These are phyloP conservation scores for Capsicum pubescens DNA, from an alignment of 257 asterid species.

Conservation along the genomic window DNA sequence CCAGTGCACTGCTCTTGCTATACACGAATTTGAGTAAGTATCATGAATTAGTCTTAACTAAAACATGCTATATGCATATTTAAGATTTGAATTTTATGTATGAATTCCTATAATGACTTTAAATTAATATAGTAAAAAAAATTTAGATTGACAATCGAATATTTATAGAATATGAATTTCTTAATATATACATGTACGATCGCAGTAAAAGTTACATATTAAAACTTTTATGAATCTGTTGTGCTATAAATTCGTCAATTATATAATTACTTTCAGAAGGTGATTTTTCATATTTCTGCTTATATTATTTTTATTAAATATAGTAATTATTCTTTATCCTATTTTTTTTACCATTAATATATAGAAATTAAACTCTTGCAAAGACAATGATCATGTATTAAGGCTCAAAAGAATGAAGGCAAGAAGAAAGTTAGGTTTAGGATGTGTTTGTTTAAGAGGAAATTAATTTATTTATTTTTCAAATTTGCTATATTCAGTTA, in stretches of 20 bases:
- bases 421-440: not conserved
- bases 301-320: not conserved
- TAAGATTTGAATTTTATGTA: not conserved
- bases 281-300: not conserved
- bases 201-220: not conserved
- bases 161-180: not conserved
- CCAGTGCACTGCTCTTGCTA: too few species aligned
- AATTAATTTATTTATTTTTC: too few species aligned
- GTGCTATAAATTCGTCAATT: not conserved
- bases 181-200: not conserved
- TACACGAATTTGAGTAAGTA: too few species aligned
- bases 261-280: not conserved
- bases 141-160: not conserved
- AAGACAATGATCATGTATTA: not conserved
- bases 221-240: not conserved
- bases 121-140: not conserved
- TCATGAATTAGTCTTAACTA: too few species aligned
- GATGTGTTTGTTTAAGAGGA: too few species aligned
- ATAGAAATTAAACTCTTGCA: not conserved
- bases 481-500: too few species aligned
- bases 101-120: not conserved
- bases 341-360: not conserved
- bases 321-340: not conserved
- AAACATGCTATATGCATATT: too few species aligned
- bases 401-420: not conserved